Base-by-base conservation (phyloP, 495 filamentous ascomycete species). In the Pseudoneurospora amorphoporcata region DNA sequence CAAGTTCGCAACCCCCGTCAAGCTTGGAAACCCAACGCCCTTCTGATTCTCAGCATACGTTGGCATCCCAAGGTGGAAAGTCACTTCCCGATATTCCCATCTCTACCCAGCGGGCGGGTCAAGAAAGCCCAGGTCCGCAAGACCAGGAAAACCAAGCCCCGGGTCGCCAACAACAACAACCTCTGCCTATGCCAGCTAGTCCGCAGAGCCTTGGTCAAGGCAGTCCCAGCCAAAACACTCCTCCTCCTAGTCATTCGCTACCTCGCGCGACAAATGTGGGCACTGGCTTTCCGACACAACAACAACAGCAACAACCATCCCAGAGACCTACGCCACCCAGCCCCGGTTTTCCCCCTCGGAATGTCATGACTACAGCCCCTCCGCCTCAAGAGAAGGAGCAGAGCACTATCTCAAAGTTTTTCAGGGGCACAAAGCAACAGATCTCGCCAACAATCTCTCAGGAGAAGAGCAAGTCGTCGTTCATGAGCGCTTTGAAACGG, bases 401-500 rank as follows among this genome's bases (percentile, higher is more conserved):
- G 42, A 78, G 78, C 73, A 78, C 78, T 0, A 68, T 82, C n/a
- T 77, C 79, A 10, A 81, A 79, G 72, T 68, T 81, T 61, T 76
- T 81, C 53, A 79, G 76, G 43, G 76, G 77, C 39, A 72, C 53
- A 37, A 79, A 77, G 17, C 75, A 68, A 37, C 74, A 75, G 16
- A 77, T 72, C 61, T n/a, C 58, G 3, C 53, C 53, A 8, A 65
- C 53, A 35, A 65, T 14, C 12, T 73, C 77, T 37, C 80, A 79
- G 68, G 75, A 77, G 10, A 81, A 79, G 69, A 53, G 43, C 10
- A 81, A 78, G 39, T 43, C 75, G 37, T 76, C 73, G 3, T 79
- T 84, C 69, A 77, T 82, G 65, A 73, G 76, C 19, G 76, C 71
- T n/a, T 77, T 84, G 39, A 81, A 76, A 41, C 74, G 81, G 43